Evolutionary conservation across 495 filamentous ascomycete species (phyloP), one percentile per base, ranked within the genome.

Genomic region (Cairneyella variabilis): DNA sequence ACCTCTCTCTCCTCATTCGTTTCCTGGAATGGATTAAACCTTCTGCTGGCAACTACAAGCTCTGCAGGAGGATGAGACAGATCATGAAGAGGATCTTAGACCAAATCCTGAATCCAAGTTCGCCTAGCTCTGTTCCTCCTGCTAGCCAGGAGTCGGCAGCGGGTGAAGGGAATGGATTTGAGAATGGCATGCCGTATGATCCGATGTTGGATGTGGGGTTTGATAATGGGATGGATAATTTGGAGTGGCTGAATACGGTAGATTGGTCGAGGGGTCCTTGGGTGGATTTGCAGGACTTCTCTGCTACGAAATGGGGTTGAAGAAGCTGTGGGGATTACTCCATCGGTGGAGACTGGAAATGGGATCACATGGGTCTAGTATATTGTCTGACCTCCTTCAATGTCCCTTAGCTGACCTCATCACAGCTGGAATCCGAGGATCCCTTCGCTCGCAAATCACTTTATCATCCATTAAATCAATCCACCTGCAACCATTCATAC

Each of bases 181-280:
- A 28, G 30, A 26, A 21, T 48, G 46, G 38, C 4, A 21, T 54
- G 17, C 47, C 9, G 32, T 50, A 50, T 26, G 47, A 50, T 39
- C 47, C 47, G 11, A 37, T 22, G n/a, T 25, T 50, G 30, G 30
- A 23, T 25, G 52, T 36, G 2, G 50, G 28, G 45, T 49, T 44
- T 21, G 51, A 56, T 3, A 44, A 37, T 12, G 53, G 50, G 4
- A 17, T 57, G 22, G 53, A 56, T 36, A 56, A 63, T 43, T 45
- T 63, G 39, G 56, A 59, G 27, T 63, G 60, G 60, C 47, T 63
- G 48, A 59, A 57, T 43, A 57, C 25, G 20, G 53, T 63, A 12
- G 60, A 63, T 44, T 63, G 60, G 60, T 50, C 48, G 1, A 38
- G 56, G 11, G 60, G 60, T 8, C 60, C 60, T 22, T 63, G 53